Evolutionary conservation across 2,329 filamentous ascomycete genomes (phyloP), one percentile per base, ranked within the genome.

Genomic region (Aspergillus novofumigatus): DNA sequence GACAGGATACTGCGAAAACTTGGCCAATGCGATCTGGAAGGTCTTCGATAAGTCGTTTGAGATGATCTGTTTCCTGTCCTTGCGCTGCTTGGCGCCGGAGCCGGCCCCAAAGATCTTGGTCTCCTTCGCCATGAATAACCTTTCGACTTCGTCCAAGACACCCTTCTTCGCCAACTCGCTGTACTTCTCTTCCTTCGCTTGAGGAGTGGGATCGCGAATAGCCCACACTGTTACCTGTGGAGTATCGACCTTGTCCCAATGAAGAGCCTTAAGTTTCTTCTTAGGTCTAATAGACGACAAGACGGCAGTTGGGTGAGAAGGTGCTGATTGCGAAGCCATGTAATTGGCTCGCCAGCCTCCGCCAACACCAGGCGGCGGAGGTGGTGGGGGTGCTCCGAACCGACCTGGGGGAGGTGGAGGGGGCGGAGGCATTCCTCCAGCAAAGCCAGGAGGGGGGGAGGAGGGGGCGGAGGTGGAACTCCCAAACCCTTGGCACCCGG

Each of bases 201-300:
- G 88, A 4, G 87, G 85, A n/a, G 91, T 95, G 4, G 91, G 89
- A 29, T 90, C 85, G 73, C 96, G 91, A 7, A 86, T 83, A 35
- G 92, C 92, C 93, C 93, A 97, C 66, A 97, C 90, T 54, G 93
- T 97, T 52, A 91, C 89, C 72, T 94, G 86, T 23, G 92, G 90
- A 53, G 90, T 85, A 75, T 99, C 94, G 54, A 99, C 91, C 80
- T 97, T 97, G 77, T 99, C 94, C 93, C 94, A 97, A 78, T 99
- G 94, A 65, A 99, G 83, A 58, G 93, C 93, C 85, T 99, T 99
- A 75, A 99, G 91, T 82, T 97, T 99, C 86, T 96, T 97, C 84
- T 97, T 97, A 23, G 94, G 92, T 66, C 93, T 83, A 53, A 92
- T 90, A 59, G 92, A 89, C 38, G 91, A 88, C 67, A 96, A 77